Evolutionary conservation across 257 asterid genomes (phyloP).

Genomic region (Salvia miltiorrhiza): DNA sequence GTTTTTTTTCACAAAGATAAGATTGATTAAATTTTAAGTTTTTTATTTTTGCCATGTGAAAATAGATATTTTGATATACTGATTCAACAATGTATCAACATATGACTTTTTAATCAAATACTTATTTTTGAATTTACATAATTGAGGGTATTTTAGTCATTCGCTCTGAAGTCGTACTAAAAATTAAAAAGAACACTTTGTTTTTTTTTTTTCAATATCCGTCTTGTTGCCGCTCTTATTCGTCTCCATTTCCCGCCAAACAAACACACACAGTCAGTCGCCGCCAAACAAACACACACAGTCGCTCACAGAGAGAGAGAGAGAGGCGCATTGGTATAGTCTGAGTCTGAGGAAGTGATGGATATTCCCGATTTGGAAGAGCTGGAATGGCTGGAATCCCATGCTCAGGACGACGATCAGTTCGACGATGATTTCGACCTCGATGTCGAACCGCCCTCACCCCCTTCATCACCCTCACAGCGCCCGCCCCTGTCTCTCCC

Average conservation of each 20-base stretch:
- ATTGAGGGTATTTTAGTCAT: too few species aligned
- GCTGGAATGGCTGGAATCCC: constrained; percentile 84
- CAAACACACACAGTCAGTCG: background rate
- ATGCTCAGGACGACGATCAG: constrained; percentile 38
- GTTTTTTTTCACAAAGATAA: too few species aligned
- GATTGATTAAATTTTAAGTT: too few species aligned
- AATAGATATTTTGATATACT: too few species aligned
- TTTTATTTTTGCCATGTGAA: too few species aligned
- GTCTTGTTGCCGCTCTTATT: constrained; percentile 30
- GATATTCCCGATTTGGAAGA: constrained; percentile 82
- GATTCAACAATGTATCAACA: too few species aligned
- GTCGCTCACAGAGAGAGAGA: background rate
- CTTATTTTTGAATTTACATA: too few species aligned
- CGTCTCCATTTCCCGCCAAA: constrained; percentile 43
- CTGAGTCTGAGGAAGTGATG: constrained; percentile 31
- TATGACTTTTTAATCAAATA: too few species aligned
- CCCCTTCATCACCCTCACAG: constrained; percentile 43
- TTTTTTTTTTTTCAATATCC: too few species aligned
- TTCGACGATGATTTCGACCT: constrained; percentile 44
- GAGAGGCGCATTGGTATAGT: background rate
- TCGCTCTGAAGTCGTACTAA: too few species aligned
- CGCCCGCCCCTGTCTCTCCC: constrained; percentile 53
- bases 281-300: background rate
- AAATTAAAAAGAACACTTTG: too few species aligned
- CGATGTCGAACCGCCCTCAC: constrained; percentile 45